Base-by-base conservation (phyloP, 2,329 filamentous ascomycete genomes). In the Parafenestella ontariensis region DNA sequence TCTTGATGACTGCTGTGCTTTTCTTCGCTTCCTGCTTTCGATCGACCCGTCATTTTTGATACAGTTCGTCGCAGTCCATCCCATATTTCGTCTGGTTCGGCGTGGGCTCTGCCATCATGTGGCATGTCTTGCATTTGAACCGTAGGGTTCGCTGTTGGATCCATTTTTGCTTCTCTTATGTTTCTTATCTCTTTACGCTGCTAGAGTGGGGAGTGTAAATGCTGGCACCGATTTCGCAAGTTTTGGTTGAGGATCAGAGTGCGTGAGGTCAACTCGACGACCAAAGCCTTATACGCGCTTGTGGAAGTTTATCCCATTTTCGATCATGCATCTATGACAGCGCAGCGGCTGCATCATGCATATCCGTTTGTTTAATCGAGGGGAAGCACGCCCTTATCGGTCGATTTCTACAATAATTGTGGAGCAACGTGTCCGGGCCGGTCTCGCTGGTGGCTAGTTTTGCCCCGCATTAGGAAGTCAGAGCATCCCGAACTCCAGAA, bases 141-240 rank as follows among this genome's bases (percentile, higher is more conserved):
- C 1, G 58, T 58, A 23, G 70, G 62, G 11, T 70, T 71, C 18
- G 69, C 59, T 29, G 58, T 56, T 28, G 66, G 60, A 56, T 73
- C 70, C 70, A 74, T 74, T 3, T 52, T 54, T 24, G 9, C 2
- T 33, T 33, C 17, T 36, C 10, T 42, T 31, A 31, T 40, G 33
- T 28, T 6, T 43, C 29, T 20, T 24, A 11, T 18, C 3, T 28
- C 33, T 42, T 17, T 10, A 18, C 11, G 8, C n/a, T 34, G 5
- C 15, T 6, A n/a, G 5, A 5, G 31, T 34, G 31, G 31, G 13
- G 15, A 13, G 31, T 10, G 17, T 15, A 13, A 13, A n/a, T 34
- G n/a, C n/a, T n/a, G 9, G 24, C 24, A 26, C 24, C 34, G 43
- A 13, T 36, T 13, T 43, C 40, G 41, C 28, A 20, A 37, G 28